Base-by-base conservation (phyloP, 495 filamentous ascomycete genomes). In the Zalerion maritima region DNA sequence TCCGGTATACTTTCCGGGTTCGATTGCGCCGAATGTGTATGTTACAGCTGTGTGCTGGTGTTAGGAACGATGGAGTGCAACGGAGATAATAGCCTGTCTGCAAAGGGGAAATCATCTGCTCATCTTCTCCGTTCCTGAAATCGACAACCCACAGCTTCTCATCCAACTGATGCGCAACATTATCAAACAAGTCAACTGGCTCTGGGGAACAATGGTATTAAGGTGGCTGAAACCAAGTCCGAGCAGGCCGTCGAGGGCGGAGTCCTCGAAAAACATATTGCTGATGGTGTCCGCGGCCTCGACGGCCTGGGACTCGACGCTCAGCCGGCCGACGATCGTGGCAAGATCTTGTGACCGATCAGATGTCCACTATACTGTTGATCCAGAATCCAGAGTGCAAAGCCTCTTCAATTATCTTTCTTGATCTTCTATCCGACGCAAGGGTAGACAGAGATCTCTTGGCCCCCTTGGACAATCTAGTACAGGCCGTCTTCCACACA, bases 21-120 rank as follows among this genome's bases (percentile, higher is more conserved):
- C 73, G 37, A 82, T 72, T 55, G 51, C 79, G 21, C 81, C 81
- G 39, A 86, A 85, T 54, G 79, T 77, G 50, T 78, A 83, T 32
- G 44, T 58, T n/a, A 81, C 81, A 13, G 76, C 62, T 26, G 50
- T 17, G n/a, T n/a, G n/a, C n/a, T n/a, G n/a, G n/a, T n/a, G n/a
- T n/a, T n/a, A n/a, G n/a, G n/a, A n/a, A n/a, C n/a, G n/a, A n/a
- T n/a, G n/a, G n/a, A n/a, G n/a, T n/a, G n/a, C n/a, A n/a, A n/a
- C n/a, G n/a, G n/a, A n/a, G n/a, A n/a, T n/a, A n/a, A n/a, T n/a
- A n/a, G n/a, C n/a, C n/a, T n/a, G n/a, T 5, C 9, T 18, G 15
- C 4, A 3, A 3, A 17, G 18, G 17, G n/a, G 30, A 27, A 18
- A 42, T n/a, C n/a, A n/a, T n/a, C n/a, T n/a, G n/a, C 54, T 49